Base-by-base conservation (phyloP, 1,139 yeast species). In the Debaryomycetaceae sp. region DNA sequence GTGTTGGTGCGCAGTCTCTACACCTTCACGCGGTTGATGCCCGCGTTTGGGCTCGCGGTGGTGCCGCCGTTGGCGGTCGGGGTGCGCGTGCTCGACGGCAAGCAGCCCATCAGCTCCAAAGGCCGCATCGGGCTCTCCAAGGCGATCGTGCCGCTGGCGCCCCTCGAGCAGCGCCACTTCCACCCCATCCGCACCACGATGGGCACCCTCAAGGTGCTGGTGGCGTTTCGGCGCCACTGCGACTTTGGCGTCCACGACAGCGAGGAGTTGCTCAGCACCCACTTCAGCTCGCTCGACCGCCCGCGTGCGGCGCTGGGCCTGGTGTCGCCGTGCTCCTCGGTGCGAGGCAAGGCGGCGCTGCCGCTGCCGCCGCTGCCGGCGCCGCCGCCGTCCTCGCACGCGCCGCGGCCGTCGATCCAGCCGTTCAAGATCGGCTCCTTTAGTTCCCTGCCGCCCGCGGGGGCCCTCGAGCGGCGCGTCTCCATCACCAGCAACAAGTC, bases 81-180 rank as follows among this genome's bases (percentile, higher is more conserved):
- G 2, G 75, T 82, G 34, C 69, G 86, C 29, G 61, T 88, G 0
- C 51, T 83, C 14, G 89, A 86, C 49, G 96, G 95, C 0, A 71
- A 78, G 14, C 75, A 75, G 39, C 81, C 93, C 0, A 84, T 88
- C 24, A 66, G 79, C 16, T 82, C 94, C 3, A 81, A 79, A 46
- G 95, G 96, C 2, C 61, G 96, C 40, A 74, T 86, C 16, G 96
- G 96, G 0, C 65, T 89, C 34, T 79, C 89, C 36, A 83, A 81
- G 48, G 64, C 81, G 2, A 70, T 86, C 2, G 65, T 75, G 4
- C 76, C 56, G 38, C 66, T 50, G 42, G 70, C 46, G 49, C 60
- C 48, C 58, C 50, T 43, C 40, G 53, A 44, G 47, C 82, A 77
- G 32, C 75, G 74, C 47, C 67, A 67, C 35, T 74, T 91, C 36